phyloP scores from a whole-genome alignment of 2,329 filamentous ascomycete species.

The Aspergillus ibericus region DNA sequence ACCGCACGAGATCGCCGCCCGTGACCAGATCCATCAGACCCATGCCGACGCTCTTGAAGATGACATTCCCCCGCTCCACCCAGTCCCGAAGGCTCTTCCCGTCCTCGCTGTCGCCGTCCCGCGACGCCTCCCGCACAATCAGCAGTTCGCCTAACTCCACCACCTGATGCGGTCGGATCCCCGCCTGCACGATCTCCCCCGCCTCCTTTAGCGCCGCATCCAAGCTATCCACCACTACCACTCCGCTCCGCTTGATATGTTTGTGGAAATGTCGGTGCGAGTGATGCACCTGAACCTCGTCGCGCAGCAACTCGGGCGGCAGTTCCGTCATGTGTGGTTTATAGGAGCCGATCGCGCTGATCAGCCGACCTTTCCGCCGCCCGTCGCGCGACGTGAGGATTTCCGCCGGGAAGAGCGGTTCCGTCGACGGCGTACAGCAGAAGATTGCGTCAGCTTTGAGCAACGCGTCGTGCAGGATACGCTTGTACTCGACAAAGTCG shows the following conservation, averaged over 20 bases:
- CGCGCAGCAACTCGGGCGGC: conserved; percentile 70
- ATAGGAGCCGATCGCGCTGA: conserved; percentile 52
- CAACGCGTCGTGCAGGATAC: conserved; percentile 70
- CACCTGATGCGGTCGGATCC: conserved; percentile 69
- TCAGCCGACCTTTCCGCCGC: conserved; percentile 45
- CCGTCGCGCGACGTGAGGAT: conserved; percentile 65
- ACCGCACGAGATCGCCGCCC: conserved; percentile 56
- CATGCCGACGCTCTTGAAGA: conserved; percentile 69
- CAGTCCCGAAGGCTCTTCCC: conserved; percentile 55
- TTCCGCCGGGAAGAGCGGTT: conserved; percentile 71
- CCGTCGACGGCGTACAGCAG: conserved; percentile 76
- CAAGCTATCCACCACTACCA: conserved; percentile 66
- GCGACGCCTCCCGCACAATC: conserved; percentile 59
- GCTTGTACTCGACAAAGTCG: conserved; percentile 66
- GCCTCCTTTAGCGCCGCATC: conserved; percentile 79
- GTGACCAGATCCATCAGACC: conserved; percentile 69
- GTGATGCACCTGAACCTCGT: conserved; percentile 54
- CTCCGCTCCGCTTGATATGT: conserved; percentile 58
- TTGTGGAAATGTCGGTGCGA: conserved; percentile 51
- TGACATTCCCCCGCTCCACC: conserved; percentile 63
- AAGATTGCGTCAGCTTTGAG: conserved; percentile 75
- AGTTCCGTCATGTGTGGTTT: conserved; percentile 78
- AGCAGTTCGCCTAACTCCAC: conserved; percentile 84
- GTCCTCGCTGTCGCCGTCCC: conserved; percentile 35
- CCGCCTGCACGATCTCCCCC: conserved; percentile 80